Evolutionary conservation across 2,329 filamentous ascomycete species (phyloP).

Genomic region (Sarocladium oryzae): DNA sequence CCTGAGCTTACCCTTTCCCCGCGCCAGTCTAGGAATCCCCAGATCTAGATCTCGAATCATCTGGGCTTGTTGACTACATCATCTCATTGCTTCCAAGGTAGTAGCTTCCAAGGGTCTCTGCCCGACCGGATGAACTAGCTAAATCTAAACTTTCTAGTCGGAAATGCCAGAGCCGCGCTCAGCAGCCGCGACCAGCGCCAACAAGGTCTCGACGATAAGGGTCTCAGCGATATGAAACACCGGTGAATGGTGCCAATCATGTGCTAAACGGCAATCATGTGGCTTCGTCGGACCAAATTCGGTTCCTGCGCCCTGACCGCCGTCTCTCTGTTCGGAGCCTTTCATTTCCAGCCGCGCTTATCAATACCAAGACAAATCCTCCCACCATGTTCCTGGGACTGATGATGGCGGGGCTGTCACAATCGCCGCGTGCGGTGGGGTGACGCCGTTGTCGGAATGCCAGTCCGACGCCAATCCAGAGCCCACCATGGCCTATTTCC

Average conservation of each 20-base stretch:
- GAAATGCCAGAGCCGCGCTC: no score
- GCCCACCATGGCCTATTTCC: neutral
- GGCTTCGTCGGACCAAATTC: neutral
- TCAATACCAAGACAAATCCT: neutral
- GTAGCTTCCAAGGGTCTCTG: no score
- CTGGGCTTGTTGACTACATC: no score
- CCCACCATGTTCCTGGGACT: neutral
- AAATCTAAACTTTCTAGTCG: no score
- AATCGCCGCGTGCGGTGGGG: constrained; percentile 3
- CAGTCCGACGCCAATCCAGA: constrained; percentile 4
- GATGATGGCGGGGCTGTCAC: constrained; percentile 5
- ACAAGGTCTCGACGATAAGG: no score
- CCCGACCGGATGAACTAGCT: no score
- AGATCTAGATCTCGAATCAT: no score
- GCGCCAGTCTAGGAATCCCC: no score
- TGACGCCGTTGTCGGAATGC: constrained; percentile 6
- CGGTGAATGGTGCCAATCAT: no score
- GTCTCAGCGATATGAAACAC: no score
- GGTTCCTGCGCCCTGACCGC: neutral
- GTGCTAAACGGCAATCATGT: neutral
- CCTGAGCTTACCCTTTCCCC: no score
- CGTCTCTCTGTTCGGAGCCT: neutral
- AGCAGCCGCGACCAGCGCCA: neutral
- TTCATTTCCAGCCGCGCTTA: neutral
- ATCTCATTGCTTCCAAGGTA: no score